Conservation (phyloP, 2,329 filamentous ascomycete genomes). For the Penicillium corylophilum region DNA sequence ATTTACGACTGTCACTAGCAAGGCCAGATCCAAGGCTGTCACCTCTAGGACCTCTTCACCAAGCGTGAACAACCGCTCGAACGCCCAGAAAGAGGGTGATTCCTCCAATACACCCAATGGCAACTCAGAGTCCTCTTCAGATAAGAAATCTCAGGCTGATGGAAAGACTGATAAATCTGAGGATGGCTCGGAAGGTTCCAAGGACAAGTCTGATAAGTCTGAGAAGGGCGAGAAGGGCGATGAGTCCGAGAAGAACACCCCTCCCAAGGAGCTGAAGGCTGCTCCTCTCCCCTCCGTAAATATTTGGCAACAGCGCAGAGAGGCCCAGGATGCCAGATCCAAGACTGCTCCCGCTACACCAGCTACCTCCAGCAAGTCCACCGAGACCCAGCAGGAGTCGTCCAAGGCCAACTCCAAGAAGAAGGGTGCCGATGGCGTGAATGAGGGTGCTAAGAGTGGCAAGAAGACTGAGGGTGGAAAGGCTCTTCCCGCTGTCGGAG, state of each 20-base stretch:
- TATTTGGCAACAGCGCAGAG: constrained; percentile 78
- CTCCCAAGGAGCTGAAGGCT: constrained; percentile 67
- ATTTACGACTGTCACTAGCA: constrained; percentile 29
- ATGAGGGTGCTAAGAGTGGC: constrained; percentile 34
- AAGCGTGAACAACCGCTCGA: constrained; percentile 45
- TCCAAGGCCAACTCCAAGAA: constrained; percentile 42
- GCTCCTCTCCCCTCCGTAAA: constrained; percentile 83
- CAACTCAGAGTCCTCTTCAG: constrained; percentile 66
- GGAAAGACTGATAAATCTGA: constrained; percentile 58
- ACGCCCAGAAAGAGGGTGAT: constrained; percentile 60
- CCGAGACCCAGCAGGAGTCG: constrained; percentile 41
- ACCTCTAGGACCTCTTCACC: constrained; percentile 52
- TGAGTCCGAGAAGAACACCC: constrained; percentile 61
- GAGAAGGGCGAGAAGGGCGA: constrained; percentile 61
- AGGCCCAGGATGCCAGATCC: constrained; percentile 58
- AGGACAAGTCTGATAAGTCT: constrained; percentile 49
- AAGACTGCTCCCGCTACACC: constrained; percentile 39
- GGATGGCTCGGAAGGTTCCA: constrained; percentile 45
- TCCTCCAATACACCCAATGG: constrained; percentile 62
- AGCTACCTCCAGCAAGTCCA: constrained; percentile 28
- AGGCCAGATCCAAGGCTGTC: constrained; percentile 30
- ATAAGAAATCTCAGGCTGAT: constrained; percentile 61
- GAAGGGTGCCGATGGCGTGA: constrained; percentile 34
- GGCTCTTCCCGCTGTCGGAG: constrained; percentile 65
- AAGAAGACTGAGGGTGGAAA: constrained; percentile 44